Conservation (phyloP, 192 early-diverging fungal species). For the Entomortierella chlamydospora region DNA sequence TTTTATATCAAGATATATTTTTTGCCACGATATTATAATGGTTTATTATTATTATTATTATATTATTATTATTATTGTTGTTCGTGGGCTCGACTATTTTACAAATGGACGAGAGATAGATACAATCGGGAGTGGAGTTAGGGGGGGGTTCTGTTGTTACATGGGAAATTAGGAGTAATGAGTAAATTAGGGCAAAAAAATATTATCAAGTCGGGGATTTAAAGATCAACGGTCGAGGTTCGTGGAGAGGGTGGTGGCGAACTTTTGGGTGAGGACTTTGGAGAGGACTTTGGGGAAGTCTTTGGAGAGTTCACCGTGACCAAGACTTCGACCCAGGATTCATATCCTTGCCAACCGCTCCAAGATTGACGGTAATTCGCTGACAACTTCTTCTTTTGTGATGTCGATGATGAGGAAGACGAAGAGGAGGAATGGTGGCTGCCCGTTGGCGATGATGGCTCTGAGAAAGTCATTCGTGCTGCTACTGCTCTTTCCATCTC, state of each 20-base stretch:
- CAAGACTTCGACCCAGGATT: slow-evolving; percentile 47
- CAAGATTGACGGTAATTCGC: slow-evolving; percentile 27
- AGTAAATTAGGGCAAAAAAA: too few relatives aligned
- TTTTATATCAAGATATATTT: too few relatives aligned
- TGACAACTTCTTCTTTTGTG: slow-evolving; percentile 5
- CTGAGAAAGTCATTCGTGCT: background rate
- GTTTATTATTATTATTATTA: too few relatives aligned
- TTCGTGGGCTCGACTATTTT: too few relatives aligned
- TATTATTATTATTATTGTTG: too few relatives aligned
- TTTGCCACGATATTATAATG: too few relatives aligned
- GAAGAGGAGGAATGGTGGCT: slow-evolving; percentile 22
- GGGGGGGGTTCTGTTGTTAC: too few relatives aligned
- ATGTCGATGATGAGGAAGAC: slow-evolving; percentile 4
- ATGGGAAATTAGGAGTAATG: too few relatives aligned
- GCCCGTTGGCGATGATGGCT: slow-evolving; percentile 29
- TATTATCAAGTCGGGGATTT: too few relatives aligned
- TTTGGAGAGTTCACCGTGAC: slow-evolving; percentile 33
- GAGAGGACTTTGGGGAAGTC: slow-evolving; percentile 28
- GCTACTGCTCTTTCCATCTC: slow-evolving; percentile 15
- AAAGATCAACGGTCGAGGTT: slow-evolving; percentile 9
- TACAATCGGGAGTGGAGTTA: too few relatives aligned
- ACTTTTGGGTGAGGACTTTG: slow-evolving; percentile 25
- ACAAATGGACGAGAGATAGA: too few relatives aligned
- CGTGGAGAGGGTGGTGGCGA: slow-evolving; percentile 31
- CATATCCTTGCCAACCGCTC: slow-evolving; percentile 54